A percentile compares a stretch with the other conserved stretches of the same genome.
These are phyloP conservation scores for Solanum pimpinellifolium DNA, from an alignment of 257 asterid species.

Conservation along the genomic window DNA sequence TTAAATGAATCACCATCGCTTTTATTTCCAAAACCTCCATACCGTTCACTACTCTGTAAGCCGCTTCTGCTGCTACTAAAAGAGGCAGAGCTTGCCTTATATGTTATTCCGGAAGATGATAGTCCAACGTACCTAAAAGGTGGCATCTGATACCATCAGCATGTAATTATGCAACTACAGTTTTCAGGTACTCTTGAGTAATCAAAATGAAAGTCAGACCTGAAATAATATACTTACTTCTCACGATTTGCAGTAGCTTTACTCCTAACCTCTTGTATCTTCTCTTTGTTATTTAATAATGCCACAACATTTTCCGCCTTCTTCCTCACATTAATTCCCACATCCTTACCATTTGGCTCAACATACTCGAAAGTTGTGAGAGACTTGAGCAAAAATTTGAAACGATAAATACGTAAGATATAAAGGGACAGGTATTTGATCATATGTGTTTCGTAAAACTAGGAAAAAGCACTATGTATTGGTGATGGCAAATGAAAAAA, in stretches of 20 bases:
- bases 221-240: conserved; percentile 42
- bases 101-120: conserved; percentile 79
- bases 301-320: conserved; percentile 75
- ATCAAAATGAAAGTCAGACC: conserved; percentile 2
- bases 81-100: conserved; percentile 61
- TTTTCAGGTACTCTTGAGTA: neutral
- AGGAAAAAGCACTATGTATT: neutral
- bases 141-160: neutral
- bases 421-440: neutral
- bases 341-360: conserved; percentile 83
- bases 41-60: conserved; percentile 29
- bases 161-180: neutral
- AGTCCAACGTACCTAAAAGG: conserved; percentile 69
- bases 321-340: conserved; percentile 84
- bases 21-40: conserved; percentile 72
- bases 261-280: conserved; percentile 74
- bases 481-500: neutral
- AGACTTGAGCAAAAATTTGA: conserved; percentile 34
- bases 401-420: neutral
- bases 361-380: conserved; percentile 84
- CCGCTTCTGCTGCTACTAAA: conserved; percentile 43
- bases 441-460: neutral
- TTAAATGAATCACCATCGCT: conserved; percentile 39
- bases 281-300: conserved; percentile 76
- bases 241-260: conserved; percentile 87